Base-by-base conservation (phyloP, 352 stramenopile species). In the Phytophthora quininea region DNA sequence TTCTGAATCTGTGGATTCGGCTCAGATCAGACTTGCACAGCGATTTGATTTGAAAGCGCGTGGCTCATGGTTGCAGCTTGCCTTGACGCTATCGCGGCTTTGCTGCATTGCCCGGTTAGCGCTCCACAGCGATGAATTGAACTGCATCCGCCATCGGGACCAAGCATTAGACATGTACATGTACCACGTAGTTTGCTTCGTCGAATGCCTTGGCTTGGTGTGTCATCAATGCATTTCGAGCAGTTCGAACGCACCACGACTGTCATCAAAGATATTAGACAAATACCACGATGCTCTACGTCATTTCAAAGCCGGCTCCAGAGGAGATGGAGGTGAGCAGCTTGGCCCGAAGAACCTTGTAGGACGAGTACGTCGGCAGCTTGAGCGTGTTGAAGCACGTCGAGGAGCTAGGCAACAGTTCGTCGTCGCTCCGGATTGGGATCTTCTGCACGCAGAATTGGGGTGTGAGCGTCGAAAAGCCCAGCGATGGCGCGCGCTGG, bases 311-410 rank as follows among this genome's bases (percentile, higher is more conserved):
- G 53, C 97, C 97, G 5, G 96, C 89, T 33, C 87, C 90, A 1
- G 94, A 94, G 56, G 91, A 92, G 64, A 99, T 98, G 30, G 97
- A 90, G 58, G 94, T 90, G 12, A 98, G 61, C 24, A 99, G 73
- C 77, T 99, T 99, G 27, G 93, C 78, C 31, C 84, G 82, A 63
- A 99, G 74, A 54, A 98, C 84, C 57, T 97, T 98, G 73, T 98
- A 93, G 45, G 82, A 97, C 49, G 89, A 97, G 78, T 99, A 99
- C 27, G 95, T 98, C 30, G 97, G 97, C 38, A 99, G 86, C 74
- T 99, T 99, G 55, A 99, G 84, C 14, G 87, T 97, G 78, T 99
- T 99, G 79, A 99, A 99, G 80, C 97, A 99, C 55, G 97, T 99
- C 19, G 87, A 97, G 1, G 97, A 95, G 49, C 89, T 92, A 14